Evolutionary conservation across 2,329 filamentous ascomycete species (phyloP).

Genomic region (Xylogone sp.): DNA sequence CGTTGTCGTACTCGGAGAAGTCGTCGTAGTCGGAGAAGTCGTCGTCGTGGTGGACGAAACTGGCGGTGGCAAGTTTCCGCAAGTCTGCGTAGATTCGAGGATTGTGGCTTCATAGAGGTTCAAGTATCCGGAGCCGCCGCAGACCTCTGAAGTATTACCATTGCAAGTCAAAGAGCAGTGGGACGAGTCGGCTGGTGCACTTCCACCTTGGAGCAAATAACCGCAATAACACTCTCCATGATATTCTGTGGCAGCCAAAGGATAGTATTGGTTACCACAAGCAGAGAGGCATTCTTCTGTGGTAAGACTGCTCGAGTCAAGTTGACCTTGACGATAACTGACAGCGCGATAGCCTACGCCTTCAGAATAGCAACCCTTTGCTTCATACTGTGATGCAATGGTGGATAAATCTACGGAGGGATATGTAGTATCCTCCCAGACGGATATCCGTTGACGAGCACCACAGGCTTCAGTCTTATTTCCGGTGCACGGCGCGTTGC

Average conservation of each 20-base stretch:
- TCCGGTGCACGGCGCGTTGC: not conserved
- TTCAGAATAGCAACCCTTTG: conserved; percentile 37
- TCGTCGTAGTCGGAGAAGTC: not conserved
- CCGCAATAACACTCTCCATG: conserved; percentile 39
- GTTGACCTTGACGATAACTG: conserved; percentile 27
- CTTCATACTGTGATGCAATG: not conserved
- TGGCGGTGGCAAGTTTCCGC: conserved; percentile 16
- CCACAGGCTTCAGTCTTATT: not conserved
- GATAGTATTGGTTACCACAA: conserved; percentile 32
- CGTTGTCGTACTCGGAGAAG: not conserved
- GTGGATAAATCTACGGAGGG: not conserved
- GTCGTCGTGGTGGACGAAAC: not conserved
- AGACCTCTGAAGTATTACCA: conserved; percentile 29
- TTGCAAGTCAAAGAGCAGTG: conserved; percentile 30
- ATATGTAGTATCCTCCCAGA: not conserved
- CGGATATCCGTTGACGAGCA: not conserved
- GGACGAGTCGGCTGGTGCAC: conserved; percentile 12
- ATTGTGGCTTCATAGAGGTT: conserved; percentile 42
- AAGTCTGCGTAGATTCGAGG: conserved; percentile 47
- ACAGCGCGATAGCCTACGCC: conserved; percentile 20
- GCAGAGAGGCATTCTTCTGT: conserved; percentile 31
- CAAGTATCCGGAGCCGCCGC: conserved; percentile 30
- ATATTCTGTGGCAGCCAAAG: conserved; percentile 35
- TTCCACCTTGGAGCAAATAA: conserved; percentile 28
- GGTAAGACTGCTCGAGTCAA: conserved; percentile 28